phyloP scores from a whole-genome alignment of 352 stramenopile species.

The Phytophthora capsici region DNA sequence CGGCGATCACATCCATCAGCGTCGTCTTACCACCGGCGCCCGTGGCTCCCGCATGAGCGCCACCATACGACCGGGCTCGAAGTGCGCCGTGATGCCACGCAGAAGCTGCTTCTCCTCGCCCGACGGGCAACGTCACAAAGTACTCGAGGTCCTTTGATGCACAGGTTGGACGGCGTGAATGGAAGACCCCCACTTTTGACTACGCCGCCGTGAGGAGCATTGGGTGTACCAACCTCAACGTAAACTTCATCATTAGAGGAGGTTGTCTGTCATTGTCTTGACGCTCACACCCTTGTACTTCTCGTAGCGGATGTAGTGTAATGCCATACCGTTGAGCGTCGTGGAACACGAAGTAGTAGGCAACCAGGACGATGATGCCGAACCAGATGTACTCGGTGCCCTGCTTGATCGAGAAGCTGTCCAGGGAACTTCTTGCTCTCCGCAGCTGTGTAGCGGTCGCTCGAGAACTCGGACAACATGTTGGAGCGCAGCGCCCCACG shows the following conservation, averaged over 20 bases:
- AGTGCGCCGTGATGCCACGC: slow-evolving; percentile 50
- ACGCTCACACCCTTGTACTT: slow-evolving; percentile 48
- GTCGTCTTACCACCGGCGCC: slow-evolving; percentile 71
- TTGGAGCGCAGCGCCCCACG: slow-evolving; percentile 62
- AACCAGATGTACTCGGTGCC: slow-evolving; percentile 53
- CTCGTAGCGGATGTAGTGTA: slow-evolving; percentile 61
- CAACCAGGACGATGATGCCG: slow-evolving; percentile 40
- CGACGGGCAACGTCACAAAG: slow-evolving; percentile 60
- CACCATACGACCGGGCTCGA: slow-evolving; percentile 64
- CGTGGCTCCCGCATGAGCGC: slow-evolving; percentile 75
- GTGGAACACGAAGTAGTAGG: slow-evolving; percentile 61
- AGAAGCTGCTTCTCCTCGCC: slow-evolving; percentile 64
- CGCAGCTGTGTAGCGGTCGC: slow-evolving; percentile 36
- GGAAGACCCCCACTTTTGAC: slow-evolving; percentile 33
- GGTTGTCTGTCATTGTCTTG: slow-evolving; percentile 41
- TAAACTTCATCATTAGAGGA: slow-evolving; percentile 31
- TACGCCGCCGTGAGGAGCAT: slow-evolving; percentile 5
- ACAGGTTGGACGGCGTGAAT: slow-evolving; percentile 55
- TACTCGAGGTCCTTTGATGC: slow-evolving; percentile 63
- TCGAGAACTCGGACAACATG: slow-evolving; percentile 70
- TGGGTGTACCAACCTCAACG: slow-evolving; percentile 39
- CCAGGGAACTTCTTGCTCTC: slow-evolving; percentile 30
- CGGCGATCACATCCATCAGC: slow-evolving; percentile 70
- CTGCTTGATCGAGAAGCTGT: slow-evolving; percentile 51
- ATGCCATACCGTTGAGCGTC: slow-evolving; percentile 42